A percentile compares a stretch with the other conserved stretches of the same genome.
Evolutionary conservation across 495 filamentous ascomycete species (phyloP).

Genomic region (Lasiosphaeria ovina): DNA sequence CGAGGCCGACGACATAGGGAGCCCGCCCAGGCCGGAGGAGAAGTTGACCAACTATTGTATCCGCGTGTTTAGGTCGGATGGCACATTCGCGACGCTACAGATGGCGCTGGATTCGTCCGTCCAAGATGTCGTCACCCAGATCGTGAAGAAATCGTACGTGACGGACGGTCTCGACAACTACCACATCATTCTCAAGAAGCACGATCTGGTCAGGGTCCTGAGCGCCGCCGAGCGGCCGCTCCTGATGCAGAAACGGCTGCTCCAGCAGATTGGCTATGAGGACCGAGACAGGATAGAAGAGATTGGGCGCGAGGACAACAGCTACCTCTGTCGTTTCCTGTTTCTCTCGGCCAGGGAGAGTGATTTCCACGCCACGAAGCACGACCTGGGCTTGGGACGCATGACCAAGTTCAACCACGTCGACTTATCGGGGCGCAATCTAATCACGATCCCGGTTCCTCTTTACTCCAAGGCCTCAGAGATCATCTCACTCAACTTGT

Average conservation of each 20-base stretch:
- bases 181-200: constrained; percentile 90
- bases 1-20: constrained; percentile 63
- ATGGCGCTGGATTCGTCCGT: constrained; percentile 78
- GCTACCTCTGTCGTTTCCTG: constrained; percentile 91
- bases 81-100: constrained; percentile 88
- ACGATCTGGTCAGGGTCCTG: constrained; percentile 82
- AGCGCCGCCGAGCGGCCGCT: constrained; percentile 77
- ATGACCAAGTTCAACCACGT: constrained; percentile 90
- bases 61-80: constrained; percentile 91
- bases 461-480: constrained; percentile 89
- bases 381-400: constrained; percentile 76
- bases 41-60: constrained; percentile 77
- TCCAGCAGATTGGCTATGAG: constrained; percentile 93
- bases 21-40: constrained; percentile 60
- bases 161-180: constrained; percentile 89
- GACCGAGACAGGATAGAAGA: constrained; percentile 85
- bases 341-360: constrained; percentile 86
- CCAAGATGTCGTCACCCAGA: constrained; percentile 73
- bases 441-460: constrained; percentile 91
- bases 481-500: constrained; percentile 93
- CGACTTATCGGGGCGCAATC: constrained; percentile 84
- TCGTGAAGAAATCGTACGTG: constrained; percentile 88
- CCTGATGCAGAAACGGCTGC: constrained; percentile 84
- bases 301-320: constrained; percentile 95
- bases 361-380: constrained; percentile 58